Percentiles rank a stretch among this genome's conserved stretches.
These are phyloP conservation scores for Spizellomyces punctatus DNA, from an alignment of 192 early-diverging fungal species.

Conservation along the genomic window DNA sequence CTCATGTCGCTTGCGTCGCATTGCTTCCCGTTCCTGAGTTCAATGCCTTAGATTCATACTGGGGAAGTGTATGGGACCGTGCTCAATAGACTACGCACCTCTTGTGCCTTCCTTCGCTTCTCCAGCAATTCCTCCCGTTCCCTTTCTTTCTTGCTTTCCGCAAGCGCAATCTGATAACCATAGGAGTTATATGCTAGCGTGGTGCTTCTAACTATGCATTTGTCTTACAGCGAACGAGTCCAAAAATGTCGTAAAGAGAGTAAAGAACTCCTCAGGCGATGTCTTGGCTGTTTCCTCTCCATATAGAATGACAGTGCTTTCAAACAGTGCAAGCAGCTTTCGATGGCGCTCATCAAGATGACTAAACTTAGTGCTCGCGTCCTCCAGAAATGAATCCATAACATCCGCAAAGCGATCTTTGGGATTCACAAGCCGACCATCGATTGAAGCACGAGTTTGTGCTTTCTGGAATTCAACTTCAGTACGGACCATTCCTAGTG, in stretches of 20 bases:
- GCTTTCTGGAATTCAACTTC: not conserved
- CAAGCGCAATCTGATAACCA: conserved; percentile 22
- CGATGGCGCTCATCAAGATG: conserved; percentile 20
- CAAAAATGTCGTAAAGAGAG: conserved; percentile 41
- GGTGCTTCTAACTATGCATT: not conserved
- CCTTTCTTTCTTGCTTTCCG: conserved; percentile 33
- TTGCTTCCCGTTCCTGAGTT: conserved; percentile 38
- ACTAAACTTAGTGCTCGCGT: conserved; percentile 14
- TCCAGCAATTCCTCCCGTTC: conserved; percentile 38
- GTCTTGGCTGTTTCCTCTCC: conserved; percentile 43
- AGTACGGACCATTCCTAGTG: not conserved
- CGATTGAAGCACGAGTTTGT: not conserved
- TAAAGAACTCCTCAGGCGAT: conserved; percentile 44
- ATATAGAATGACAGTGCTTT: conserved; percentile 24
- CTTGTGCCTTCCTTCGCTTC: conserved; percentile 35
- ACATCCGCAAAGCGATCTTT: conserved; percentile 16
- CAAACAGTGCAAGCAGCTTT: conserved; percentile 22
- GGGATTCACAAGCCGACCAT: not conserved
- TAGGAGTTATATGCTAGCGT: not conserved
- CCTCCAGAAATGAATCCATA: conserved; percentile 34
- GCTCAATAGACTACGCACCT: conserved; percentile 17
- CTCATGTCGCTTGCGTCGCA: conserved; percentile 21
- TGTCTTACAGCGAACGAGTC: conserved; percentile 35
- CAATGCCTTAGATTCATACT: too few species aligned
- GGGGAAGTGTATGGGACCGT: not conserved